Evolutionary conservation across 1,284 basidiomycete species (phyloP).

Genomic region (Testicularia cyperi): DNA sequence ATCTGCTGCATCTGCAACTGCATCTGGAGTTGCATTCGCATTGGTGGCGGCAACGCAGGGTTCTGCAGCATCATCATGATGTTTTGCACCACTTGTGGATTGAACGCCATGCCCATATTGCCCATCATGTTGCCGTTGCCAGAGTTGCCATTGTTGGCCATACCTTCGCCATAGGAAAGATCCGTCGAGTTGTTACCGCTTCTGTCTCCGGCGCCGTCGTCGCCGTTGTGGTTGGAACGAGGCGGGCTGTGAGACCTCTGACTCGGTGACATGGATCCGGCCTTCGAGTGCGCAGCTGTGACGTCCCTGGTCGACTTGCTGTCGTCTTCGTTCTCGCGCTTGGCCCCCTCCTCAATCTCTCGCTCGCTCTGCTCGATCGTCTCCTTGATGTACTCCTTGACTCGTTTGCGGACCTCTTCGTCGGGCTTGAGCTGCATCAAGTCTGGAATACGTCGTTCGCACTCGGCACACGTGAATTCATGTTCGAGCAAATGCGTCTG

Average conservation of each 20-base stretch:
- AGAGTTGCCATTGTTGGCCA: constrained; percentile 1
- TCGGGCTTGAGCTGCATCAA: constrained; percentile 50
- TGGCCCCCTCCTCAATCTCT: constrained; percentile 42
- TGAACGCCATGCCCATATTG: constrained; percentile 42
- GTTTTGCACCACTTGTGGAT: constrained; percentile 52
- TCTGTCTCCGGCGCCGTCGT: constrained; percentile 34
- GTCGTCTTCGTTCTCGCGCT: constrained; percentile 11
- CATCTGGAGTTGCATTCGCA: constrained; percentile 59
- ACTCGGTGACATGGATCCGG: constrained; percentile 5
- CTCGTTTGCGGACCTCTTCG: constrained; percentile 47
- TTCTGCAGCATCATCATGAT: constrained; percentile 58
- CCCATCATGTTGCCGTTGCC: constrained; percentile 3
- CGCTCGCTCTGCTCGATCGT: constrained; percentile 53
- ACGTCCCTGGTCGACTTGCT: constrained; percentile 10
- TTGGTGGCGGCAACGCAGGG: constrained; percentile 51
- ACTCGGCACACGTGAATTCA: constrained; percentile 58
- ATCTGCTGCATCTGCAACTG: constrained; percentile 56
- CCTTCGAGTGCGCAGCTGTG: too few relatives aligned
- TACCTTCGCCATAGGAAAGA: constrained; percentile 12
- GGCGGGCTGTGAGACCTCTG: constrained; percentile 12
- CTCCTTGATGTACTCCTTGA: constrained; percentile 53
- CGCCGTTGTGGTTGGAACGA: constrained; percentile 10
- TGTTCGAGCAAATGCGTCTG: constrained; percentile 58
- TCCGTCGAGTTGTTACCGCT: constrained; percentile 8
- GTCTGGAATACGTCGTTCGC: constrained; percentile 55